Percentiles rank a stretch among this genome's conserved stretches.
These are phyloP conservation scores for Leishmania gerbilli DNA, from an alignment of 208 protist genomes.

Conservation along the genomic window DNA sequence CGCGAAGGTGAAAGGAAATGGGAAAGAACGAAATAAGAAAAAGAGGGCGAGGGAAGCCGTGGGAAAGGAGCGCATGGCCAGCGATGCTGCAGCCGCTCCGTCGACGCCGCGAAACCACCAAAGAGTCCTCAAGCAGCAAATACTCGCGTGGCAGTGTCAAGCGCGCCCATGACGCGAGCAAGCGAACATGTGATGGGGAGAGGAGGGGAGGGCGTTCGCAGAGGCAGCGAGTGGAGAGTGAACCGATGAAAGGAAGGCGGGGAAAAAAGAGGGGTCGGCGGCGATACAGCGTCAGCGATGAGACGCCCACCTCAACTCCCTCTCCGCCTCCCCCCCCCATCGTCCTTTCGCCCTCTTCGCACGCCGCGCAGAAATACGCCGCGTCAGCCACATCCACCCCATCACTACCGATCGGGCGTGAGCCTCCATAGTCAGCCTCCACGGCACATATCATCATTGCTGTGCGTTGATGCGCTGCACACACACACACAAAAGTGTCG, in stretches of 20 bases:
- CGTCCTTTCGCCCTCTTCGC: neutral
- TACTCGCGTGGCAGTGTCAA: neutral
- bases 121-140: neutral
- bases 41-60: neutral
- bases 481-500: neutral
- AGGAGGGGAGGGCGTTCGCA: neutral
- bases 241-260: neutral
- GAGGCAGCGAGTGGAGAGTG: neutral
- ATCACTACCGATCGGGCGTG: neutral
- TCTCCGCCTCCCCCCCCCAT: neutral
- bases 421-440: neutral
- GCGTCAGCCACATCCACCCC: neutral
- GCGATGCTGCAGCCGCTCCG: neutral
- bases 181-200: conserved; percentile 4
- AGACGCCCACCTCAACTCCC: neutral
- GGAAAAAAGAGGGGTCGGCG: neutral
- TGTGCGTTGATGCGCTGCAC: neutral
- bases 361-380: neutral
- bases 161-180: neutral
- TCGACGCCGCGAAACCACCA: neutral
- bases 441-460: neutral
- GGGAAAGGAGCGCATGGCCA: neutral
- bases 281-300: neutral
- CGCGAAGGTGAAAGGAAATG: neutral
- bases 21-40: neutral